Percentiles rank a stretch among this genome's conserved stretches.
phyloP scores from a whole-genome alignment of 225 moss, liverwort and hornwort genomes.

The Antitrichia curtipendula region DNA sequence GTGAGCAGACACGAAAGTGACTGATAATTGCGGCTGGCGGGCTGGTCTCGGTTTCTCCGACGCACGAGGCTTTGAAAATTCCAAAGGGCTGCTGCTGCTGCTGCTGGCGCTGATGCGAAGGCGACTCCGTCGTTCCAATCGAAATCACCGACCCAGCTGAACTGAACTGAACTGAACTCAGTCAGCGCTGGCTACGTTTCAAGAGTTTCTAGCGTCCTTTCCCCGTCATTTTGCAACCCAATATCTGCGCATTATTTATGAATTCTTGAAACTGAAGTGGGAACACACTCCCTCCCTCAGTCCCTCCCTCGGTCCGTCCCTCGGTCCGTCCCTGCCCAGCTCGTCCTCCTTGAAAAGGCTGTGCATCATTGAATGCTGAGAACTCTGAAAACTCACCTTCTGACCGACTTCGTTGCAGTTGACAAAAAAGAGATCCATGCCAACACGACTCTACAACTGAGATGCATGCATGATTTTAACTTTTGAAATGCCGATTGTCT shows the following conservation, averaged over 20 bases:
- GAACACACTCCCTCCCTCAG: background rate
- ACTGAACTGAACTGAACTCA: background rate
- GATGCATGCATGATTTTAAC: background rate
- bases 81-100: background rate
- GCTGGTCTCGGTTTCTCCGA: background rate
- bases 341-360: too few species aligned
- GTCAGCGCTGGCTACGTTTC: background rate
- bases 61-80: background rate
- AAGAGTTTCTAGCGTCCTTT: background rate
- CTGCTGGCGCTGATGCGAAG: background rate
- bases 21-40: background rate
- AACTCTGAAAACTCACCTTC: background rate
- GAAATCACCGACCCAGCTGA: background rate
- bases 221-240: background rate
- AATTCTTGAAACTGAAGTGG: background rate
- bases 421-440: background rate
- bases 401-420: background rate
- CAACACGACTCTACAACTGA: background rate
- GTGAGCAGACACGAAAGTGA: background rate
- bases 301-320: too few species aligned
- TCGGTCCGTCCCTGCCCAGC: too few species aligned
- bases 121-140: background rate
- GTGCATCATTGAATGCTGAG: background rate
- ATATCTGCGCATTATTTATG: background rate
- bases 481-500: too few species aligned